phyloP scores from a whole-genome alignment of 805 yeast species.

The Yarrowia bubula region DNA sequence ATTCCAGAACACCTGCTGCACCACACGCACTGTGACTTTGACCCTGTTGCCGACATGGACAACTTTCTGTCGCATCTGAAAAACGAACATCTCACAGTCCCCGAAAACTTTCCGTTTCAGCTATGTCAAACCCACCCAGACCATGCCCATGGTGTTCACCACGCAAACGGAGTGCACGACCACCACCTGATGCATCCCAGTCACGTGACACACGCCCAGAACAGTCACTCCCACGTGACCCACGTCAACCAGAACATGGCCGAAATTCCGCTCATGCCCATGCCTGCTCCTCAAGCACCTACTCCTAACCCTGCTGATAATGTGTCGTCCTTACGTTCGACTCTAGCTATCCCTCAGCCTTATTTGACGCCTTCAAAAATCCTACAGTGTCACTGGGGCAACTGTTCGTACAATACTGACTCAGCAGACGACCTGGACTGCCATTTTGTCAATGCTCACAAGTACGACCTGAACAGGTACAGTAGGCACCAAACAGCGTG shows the following conservation, averaged over 20 bases:
- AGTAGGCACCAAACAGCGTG: slow-evolving; percentile 11
- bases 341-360: neutral
- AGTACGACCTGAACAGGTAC: slow-evolving; percentile 29
- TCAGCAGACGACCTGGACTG: slow-evolving; percentile 46
- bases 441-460: slow-evolving; percentile 43
- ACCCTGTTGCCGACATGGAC: slow-evolving; percentile 12
- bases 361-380: slow-evolving; percentile 27
- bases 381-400: slow-evolving; percentile 63
- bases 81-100: slow-evolving; percentile 11
- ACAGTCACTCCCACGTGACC: neutral
- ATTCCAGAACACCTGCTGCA: slow-evolving; percentile 12
- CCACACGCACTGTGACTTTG: slow-evolving; percentile 16
- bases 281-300: neutral
- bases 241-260: neutral
- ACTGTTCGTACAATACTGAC: slow-evolving; percentile 50
- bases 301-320: neutral
- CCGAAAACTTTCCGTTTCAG: slow-evolving; percentile 11
- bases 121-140: slow-evolving; percentile 19
- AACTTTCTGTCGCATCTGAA: slow-evolving; percentile 7
- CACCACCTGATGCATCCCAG: neutral
- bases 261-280: neutral
- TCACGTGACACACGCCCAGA: neutral
- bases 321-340: neutral
- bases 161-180: neutral
- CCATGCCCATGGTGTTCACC: slow-evolving; percentile 13